Conservation (phyloP, 208 protist genomes). For the Leishmania major region DNA sequence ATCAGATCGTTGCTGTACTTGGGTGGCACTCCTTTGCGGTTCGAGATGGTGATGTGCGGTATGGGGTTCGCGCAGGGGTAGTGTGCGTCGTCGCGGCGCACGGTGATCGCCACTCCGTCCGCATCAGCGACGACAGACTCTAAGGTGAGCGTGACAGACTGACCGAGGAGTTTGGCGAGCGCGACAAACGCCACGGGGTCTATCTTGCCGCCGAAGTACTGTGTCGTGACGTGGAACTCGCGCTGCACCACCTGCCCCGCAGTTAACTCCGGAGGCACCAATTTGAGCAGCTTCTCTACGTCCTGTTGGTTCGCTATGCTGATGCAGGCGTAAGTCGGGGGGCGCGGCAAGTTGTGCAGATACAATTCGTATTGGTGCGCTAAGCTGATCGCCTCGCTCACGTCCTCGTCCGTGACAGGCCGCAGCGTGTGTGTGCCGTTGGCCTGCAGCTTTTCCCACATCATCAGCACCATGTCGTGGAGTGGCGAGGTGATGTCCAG, state of each 20-base stretch:
- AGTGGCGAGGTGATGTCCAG: conserved; percentile 41
- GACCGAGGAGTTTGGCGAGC: conserved; percentile 31
- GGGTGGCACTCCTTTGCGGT: conserved; percentile 43
- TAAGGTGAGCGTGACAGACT: conserved; percentile 43
- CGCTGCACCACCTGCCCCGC: conserved; percentile 31
- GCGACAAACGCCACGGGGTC: conserved; percentile 39
- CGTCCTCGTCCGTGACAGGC: conserved; percentile 19
- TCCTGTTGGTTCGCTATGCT: conserved; percentile 3
- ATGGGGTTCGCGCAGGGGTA: conserved; percentile 53
- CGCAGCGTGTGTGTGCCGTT: conserved; percentile 39
- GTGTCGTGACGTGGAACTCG: conserved; percentile 45
- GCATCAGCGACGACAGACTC: conserved; percentile 39
- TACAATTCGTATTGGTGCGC: conserved; percentile 36
- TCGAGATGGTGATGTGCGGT: conserved; percentile 63
- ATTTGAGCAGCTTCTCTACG: conserved; percentile 17
- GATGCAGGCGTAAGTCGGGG: conserved; percentile 33
- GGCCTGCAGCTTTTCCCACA: conserved; percentile 43
- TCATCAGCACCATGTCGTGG: conserved; percentile 22
- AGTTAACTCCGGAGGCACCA: conserved; percentile 7
- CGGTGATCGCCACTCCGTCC: conserved; percentile 41
- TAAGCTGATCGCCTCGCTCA: conserved; percentile 11
- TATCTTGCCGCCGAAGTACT: conserved; percentile 43
- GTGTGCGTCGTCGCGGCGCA: conserved; percentile 28
- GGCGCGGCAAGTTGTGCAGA: conserved; percentile 19
- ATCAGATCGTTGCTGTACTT: conserved; percentile 74